A percentile compares a stretch with the other conserved stretches of the same genome.
Conservation (phyloP, 441 rosid genomes). For the Mallotus repandus region DNA sequence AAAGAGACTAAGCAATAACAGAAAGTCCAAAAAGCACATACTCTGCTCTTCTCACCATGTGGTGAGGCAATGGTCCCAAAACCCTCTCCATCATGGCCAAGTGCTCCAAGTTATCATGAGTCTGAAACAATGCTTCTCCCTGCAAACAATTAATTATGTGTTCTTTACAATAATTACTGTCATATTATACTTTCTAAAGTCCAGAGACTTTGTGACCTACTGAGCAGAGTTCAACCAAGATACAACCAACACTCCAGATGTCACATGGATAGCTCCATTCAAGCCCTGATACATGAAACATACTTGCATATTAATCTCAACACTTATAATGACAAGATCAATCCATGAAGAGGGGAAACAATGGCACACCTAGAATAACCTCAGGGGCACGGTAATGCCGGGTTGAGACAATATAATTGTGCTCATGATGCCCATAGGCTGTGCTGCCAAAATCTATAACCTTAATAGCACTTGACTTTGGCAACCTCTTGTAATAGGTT, state of each 20-base stretch:
- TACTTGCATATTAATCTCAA: conserved; percentile 2
- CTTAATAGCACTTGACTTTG: conserved; percentile 65
- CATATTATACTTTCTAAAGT: background rate
- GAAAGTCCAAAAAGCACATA: conserved; percentile 27
- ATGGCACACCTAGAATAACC: conserved; percentile 57
- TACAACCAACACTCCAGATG: conserved; percentile 74
- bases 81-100: conserved; percentile 81
- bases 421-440: conserved; percentile 50
- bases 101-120: conserved; percentile 71
- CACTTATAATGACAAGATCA: background rate
- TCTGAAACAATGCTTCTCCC: conserved; percentile 78
- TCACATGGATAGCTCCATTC: conserved; percentile 76
- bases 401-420: conserved; percentile 60
- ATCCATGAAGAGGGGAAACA: background rate
- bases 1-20: conserved; percentile 6
- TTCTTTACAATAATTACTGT: background rate
- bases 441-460: conserved; percentile 78
- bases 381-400: conserved; percentile 77
- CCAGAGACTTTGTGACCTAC: conserved; percentile 29
- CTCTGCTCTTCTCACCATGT: conserved; percentile 58
- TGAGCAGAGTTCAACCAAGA: conserved; percentile 68
- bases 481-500: conserved; percentile 45
- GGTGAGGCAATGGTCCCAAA: conserved; percentile 64
- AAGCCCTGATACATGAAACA: conserved; percentile 46
- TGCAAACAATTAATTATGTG: conserved; percentile 21